Percentiles rank a stretch among this genome's conserved stretches.
phyloP scores from a whole-genome alignment of 2,329 filamentous ascomycete genomes.

The Colletotrichum eleusines region DNA sequence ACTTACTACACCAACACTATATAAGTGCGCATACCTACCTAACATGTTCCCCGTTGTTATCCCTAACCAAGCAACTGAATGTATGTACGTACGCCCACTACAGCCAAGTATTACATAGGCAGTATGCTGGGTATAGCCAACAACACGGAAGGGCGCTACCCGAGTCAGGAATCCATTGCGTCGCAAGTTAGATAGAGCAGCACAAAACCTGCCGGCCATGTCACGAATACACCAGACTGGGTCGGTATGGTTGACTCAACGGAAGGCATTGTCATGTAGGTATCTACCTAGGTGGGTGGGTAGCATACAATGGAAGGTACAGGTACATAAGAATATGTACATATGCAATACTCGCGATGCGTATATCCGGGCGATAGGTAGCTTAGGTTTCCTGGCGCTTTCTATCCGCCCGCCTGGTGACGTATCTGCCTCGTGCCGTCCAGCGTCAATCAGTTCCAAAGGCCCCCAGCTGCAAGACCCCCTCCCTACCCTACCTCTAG shows the following conservation, averaged over 20 bases:
- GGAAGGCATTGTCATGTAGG: neutral
- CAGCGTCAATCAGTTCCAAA: neutral
- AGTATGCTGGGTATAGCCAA: neutral
- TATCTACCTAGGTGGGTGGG: neutral
- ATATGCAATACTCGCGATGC: neutral
- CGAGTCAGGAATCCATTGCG: neutral
- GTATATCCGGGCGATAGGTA: too few species aligned
- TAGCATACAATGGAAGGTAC: neutral
- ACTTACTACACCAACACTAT: too few species aligned
- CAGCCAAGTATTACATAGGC: too few species aligned
- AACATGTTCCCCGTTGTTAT: too few species aligned
- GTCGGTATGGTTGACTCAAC: neutral
- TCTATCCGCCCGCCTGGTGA: constrained; percentile 16
- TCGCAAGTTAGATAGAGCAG: neutral
- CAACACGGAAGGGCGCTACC: neutral
- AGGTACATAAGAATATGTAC: neutral
- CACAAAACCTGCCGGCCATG: neutral
- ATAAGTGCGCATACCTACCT: neutral
- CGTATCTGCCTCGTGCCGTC: constrained; percentile 22
- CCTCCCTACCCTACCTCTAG: neutral
- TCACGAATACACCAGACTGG: too few species aligned
- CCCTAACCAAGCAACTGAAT: neutral
- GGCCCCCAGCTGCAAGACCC: neutral
- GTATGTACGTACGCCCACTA: neutral
- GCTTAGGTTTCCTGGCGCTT: neutral